phyloP scores from a whole-genome alignment of 352 stramenopile genomes.

The Globisporangium paroecandrum region DNA sequence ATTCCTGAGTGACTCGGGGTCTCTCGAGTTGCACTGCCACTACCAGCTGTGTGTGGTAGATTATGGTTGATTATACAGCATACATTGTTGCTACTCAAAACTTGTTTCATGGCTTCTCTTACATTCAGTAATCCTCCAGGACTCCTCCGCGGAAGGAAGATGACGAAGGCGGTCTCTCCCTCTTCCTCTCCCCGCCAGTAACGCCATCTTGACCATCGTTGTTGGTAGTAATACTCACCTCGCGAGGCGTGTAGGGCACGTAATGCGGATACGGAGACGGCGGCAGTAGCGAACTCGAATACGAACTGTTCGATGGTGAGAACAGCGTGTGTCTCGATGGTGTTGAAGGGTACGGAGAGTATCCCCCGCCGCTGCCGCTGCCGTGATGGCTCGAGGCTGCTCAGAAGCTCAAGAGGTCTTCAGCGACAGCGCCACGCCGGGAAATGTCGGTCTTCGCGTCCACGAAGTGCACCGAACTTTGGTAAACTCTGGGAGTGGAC shows the following conservation, averaged over 20 bases:
- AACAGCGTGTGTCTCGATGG: background rate
- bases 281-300: background rate
- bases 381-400: background rate
- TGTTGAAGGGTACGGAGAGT: background rate
- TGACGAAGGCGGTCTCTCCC: background rate
- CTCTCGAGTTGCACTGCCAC: too few species aligned
- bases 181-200: background rate
- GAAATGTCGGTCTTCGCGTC: constrained; percentile 5
- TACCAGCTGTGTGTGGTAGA: too few species aligned
- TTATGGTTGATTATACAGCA: constrained; percentile 4
- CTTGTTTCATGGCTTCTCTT: constrained; percentile 5
- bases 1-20: too few species aligned
- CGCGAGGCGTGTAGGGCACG: constrained; percentile 3
- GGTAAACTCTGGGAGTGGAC: background rate
- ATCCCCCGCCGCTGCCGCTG: background rate
- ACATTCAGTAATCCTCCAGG: constrained; percentile 8
- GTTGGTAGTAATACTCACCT: too few species aligned
- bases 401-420: constrained; percentile 9
- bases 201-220: background rate
- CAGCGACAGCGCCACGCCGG: constrained; percentile 4
- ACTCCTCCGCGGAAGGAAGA: background rate
- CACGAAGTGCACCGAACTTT: background rate
- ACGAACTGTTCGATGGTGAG: background rate
- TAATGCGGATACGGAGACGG: constrained; percentile 4
- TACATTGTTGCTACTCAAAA: constrained; percentile 8